Evolutionary conservation across 495 filamentous ascomycete species (phyloP).

Genomic region (Lasiosphaeria ovina): DNA sequence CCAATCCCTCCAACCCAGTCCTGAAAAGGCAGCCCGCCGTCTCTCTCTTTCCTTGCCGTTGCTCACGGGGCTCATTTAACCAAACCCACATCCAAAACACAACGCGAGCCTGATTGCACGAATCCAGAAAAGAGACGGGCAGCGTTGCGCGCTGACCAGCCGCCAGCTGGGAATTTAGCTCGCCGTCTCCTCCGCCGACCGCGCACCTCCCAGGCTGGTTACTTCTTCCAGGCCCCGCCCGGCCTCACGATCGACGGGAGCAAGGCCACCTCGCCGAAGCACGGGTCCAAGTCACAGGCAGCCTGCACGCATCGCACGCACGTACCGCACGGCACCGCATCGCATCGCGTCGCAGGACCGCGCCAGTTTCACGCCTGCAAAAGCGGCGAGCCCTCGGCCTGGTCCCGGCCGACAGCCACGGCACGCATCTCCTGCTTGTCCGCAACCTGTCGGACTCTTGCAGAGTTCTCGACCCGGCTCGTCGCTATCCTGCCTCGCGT

Average conservation of each 20-base stretch:
- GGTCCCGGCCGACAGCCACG: too few relatives aligned
- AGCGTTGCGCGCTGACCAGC: slow-evolving; percentile 1
- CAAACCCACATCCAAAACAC: slow-evolving; percentile 16
- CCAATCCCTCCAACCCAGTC: slow-evolving; percentile 14
- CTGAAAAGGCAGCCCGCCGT: slow-evolving; percentile 23
- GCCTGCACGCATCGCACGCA: too few relatives aligned
- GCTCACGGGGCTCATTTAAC: slow-evolving; percentile 22
- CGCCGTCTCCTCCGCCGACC: not conserved
- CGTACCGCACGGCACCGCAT: slow-evolving; percentile 1
- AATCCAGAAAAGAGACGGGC: slow-evolving; percentile 1
- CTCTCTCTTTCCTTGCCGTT: slow-evolving; percentile 21
- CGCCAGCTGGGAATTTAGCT: not conserved
- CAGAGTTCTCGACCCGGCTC: too few relatives aligned
- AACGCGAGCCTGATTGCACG: slow-evolving; percentile 13
- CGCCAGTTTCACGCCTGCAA: slow-evolving; percentile 2
- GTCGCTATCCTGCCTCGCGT: too few relatives aligned
- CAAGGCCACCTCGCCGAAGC: not conserved
- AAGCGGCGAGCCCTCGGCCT: too few relatives aligned
- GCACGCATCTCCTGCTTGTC: too few relatives aligned
- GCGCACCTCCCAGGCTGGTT: too few relatives aligned
- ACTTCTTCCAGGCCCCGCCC: not conserved
- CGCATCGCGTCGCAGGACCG: slow-evolving; percentile 7
- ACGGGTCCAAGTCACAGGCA: too few relatives aligned
- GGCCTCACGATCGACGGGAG: not conserved
- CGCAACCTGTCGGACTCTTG: too few relatives aligned